A percentile compares a stretch with the other conserved stretches of the same genome.
Evolutionary conservation across 2,329 filamentous ascomycete species (phyloP).

Genomic region (Alternaria brassicae): DNA sequence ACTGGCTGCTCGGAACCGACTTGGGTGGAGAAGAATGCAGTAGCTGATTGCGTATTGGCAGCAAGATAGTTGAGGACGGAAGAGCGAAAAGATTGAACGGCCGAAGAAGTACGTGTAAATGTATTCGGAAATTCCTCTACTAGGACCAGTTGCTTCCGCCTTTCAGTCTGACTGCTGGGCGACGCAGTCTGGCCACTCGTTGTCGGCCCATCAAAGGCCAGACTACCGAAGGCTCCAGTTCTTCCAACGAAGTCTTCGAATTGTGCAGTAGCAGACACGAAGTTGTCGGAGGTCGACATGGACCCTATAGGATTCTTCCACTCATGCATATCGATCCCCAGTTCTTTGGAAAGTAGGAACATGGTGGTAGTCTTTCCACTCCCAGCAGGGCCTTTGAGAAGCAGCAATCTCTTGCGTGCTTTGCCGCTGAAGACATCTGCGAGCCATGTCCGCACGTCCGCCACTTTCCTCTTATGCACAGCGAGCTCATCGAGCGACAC

Average conservation of each 20-base stretch:
- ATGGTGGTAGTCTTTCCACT: constrained; percentile 93
- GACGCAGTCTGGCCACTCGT: constrained; percentile 18
- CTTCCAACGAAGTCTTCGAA: constrained; percentile 92
- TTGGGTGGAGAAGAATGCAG: constrained; percentile 50
- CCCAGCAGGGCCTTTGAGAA: constrained; percentile 89
- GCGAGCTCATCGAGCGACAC: constrained; percentile 79
- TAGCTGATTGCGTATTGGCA: constrained; percentile 66
- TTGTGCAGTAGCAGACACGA: constrained; percentile 74
- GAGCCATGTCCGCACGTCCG: constrained; percentile 85
- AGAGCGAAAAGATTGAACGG: constrained; percentile 67
- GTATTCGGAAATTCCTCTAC: constrained; percentile 61
- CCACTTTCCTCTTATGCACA: constrained; percentile 93
- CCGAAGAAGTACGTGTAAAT: constrained; percentile 54
- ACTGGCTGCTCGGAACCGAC: constrained; percentile 29
- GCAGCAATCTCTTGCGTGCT: constrained; percentile 71
- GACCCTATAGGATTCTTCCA: constrained; percentile 84
- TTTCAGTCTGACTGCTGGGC: constrained; percentile 21
- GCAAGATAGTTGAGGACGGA: constrained; percentile 78
- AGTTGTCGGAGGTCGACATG: constrained; percentile 65
- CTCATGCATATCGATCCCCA: constrained; percentile 80
- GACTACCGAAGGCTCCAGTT: constrained; percentile 78
- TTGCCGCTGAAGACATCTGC: constrained; percentile 72
- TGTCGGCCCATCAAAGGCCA: constrained; percentile 58
- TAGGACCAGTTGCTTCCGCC: constrained; percentile 53
- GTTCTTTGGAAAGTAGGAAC: constrained; percentile 75